phyloP scores from a whole-genome alignment of 176 grass and related monocot species.

The sorghum (Sorghum bicolor) region Sorghum_bicolor_NCBIv3 NC_012872.2:66152001-66152500 shows the following conservation, averaged over 20 bases:
- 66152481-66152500: conserved; percentile 9
- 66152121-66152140: neutral
- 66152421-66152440: conserved; percentile 98
- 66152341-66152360: neutral
- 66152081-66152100: neutral
- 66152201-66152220: neutral
- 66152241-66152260: neutral
- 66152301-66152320: neutral
- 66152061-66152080: conserved; percentile 6
- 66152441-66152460: conserved; percentile 96
- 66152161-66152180: neutral
- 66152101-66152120: neutral
- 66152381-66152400: conserved; percentile 95
- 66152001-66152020: neutral
- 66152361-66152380: conserved; percentile 30
- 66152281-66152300: conserved; percentile 7
- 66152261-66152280: neutral
- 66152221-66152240: neutral
- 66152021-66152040: neutral
- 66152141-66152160: conserved; percentile 1
- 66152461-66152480: conserved; percentile 82
- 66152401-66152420: conserved; percentile 98
- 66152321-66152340: conserved; percentile 9
- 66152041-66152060: neutral
- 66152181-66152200: neutral